phyloP scores from a whole-genome alignment of 495 filamentous ascomycete species.

The Xylaria grammica region DNA sequence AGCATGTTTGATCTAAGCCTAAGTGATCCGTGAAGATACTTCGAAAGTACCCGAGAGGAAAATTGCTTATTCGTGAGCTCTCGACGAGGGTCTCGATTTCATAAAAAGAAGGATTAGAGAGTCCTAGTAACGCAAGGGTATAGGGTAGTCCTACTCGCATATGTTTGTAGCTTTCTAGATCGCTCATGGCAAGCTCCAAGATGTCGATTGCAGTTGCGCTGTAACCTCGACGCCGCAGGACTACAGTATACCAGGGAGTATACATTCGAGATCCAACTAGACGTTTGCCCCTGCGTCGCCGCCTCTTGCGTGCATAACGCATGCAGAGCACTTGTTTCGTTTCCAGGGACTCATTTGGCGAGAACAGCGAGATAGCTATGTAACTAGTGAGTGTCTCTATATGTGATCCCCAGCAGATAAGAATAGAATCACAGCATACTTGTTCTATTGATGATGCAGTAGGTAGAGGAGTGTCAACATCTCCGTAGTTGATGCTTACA shows the following conservation, averaged over 20 bases:
- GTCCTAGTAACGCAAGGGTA: neutral
- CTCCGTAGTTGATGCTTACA: neutral
- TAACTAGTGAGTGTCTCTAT: neutral
- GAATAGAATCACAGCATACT: slow-evolving; percentile 2
- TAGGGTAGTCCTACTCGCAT: neutral
- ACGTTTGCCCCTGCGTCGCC: slow-evolving; percentile 10
- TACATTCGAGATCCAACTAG: neutral
- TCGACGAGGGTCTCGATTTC: neutral
- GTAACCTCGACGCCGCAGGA: slow-evolving; percentile 2
- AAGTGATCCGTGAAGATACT: neutral
- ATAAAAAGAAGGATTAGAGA: neutral
- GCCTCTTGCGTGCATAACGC: slow-evolving; percentile 13
- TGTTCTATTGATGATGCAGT: neutral
- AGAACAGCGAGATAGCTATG: neutral
- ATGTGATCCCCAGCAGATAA: neutral
- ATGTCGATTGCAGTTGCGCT: neutral
- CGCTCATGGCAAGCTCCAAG: neutral
- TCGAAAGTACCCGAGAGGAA: neutral
- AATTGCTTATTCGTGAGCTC: neutral
- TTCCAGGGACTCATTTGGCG: neutral
- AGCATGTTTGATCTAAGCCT: slow-evolving; percentile 1
- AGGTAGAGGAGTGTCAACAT: neutral
- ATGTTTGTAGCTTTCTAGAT: slow-evolving; percentile 6
- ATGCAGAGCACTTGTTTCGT: neutral
- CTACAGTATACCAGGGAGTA: neutral